A percentile compares a stretch with the other conserved stretches of the same genome.
Evolutionary conservation across 1,284 basidiomycete genomes (phyloP).

Genomic region (Moniliophthora roreri): DNA sequence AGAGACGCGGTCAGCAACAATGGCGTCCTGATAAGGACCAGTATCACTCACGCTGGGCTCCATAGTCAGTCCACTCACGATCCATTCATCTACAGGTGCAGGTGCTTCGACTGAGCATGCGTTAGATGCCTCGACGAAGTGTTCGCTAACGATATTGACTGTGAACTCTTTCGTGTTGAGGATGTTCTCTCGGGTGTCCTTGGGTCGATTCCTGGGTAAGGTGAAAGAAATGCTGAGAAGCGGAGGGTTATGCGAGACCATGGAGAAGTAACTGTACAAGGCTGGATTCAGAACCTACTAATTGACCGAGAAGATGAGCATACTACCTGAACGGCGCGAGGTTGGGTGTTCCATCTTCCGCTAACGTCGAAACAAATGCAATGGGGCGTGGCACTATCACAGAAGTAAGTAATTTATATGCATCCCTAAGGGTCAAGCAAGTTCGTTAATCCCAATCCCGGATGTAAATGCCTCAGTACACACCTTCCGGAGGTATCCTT

Average conservation of each 20-base stretch:
- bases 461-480: constrained; percentile 6
- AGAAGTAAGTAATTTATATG: constrained; percentile 63
- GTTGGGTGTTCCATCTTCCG: constrained; percentile 56
- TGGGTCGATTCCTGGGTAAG: constrained; percentile 41
- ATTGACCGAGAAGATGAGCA: constrained; percentile 6
- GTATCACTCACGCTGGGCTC: constrained; percentile 46
- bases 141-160: constrained; percentile 75
- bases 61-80: constrained; percentile 68
- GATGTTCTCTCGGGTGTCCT: constrained; percentile 74
- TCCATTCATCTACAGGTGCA: constrained; percentile 68
- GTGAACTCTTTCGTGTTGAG: constrained; percentile 68
- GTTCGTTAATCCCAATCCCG: not conserved
- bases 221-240: constrained; percentile 62
- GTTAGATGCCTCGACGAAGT: constrained; percentile 75
- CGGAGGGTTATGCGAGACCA: constrained; percentile 67
- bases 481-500: constrained; percentile 31
- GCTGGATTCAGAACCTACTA: constrained; percentile 9
- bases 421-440: constrained; percentile 33
- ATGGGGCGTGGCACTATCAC: constrained; percentile 73
- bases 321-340: constrained; percentile 62
- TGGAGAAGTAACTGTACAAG: constrained; percentile 54
- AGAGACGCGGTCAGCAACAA: constrained; percentile 25
- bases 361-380: constrained; percentile 70
- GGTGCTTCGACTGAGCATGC: constrained; percentile 68
- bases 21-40: not conserved